phyloP scores from a whole-genome alignment of 139 green algal genomes.

The Mesotaenium endlicherianum region DNA sequence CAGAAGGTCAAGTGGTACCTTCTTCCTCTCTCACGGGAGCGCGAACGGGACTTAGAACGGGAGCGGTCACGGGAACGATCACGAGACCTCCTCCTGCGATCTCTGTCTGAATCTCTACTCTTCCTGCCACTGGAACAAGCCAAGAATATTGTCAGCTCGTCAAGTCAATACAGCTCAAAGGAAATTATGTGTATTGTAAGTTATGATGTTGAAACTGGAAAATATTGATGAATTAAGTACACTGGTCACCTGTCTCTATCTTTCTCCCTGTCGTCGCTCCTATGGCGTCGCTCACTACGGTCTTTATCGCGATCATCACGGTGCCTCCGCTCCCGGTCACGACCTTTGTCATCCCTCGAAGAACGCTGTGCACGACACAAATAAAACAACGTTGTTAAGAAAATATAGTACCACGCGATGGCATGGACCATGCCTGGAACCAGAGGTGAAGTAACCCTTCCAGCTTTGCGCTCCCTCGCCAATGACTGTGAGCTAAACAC shows the following conservation, averaged over 20 bases:
- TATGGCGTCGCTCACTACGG: background rate
- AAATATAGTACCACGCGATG: no score
- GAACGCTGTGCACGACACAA: no score
- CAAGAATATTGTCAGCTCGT: background rate
- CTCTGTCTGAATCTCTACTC: no score
- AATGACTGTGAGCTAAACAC: no score
- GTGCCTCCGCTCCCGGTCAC: constrained; percentile 2
- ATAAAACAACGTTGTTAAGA: no score
- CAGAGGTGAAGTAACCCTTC: no score
- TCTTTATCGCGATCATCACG: constrained; percentile 14
- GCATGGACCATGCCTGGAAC: no score
- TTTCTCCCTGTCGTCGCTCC: background rate
- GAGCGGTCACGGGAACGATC: background rate
- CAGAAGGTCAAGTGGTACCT: background rate
- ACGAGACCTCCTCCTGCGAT: constrained; percentile 10
- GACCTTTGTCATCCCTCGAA: background rate
- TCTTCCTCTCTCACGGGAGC: constrained; percentile 16
- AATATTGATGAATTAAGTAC: background rate
- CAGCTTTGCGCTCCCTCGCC: no score
- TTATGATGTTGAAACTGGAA: background rate
- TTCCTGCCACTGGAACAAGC: no score
- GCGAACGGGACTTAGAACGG: background rate
- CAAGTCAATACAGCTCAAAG: background rate
- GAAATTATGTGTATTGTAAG: background rate
- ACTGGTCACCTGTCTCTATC: background rate